A percentile compares a stretch with the other conserved stretches of the same genome.
These are phyloP conservation scores for Colletotrichum sp. DNA, from an alignment of 2,329 filamentous ascomycete genomes.

Conservation along the genomic window DNA sequence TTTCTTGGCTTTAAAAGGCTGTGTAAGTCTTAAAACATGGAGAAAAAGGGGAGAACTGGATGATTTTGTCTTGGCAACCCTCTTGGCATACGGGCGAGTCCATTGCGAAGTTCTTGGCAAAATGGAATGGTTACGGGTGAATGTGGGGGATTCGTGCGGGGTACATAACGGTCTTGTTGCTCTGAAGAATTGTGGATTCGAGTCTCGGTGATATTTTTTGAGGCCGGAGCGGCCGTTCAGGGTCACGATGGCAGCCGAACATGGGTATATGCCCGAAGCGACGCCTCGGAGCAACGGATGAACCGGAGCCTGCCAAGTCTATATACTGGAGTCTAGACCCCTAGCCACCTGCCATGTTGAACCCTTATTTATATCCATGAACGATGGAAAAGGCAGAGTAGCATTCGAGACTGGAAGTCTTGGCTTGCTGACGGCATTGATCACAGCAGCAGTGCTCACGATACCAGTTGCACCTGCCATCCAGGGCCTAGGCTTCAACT, in stretches of 20 bases:
- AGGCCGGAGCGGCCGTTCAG: not conserved
- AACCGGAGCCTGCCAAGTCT: not conserved
- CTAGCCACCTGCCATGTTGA: not conserved
- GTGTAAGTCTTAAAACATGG: not conserved
- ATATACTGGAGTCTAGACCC: not conserved
- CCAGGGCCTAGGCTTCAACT: not conserved
- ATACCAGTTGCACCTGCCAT: not conserved
- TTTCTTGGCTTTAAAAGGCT: constrained; percentile 3
- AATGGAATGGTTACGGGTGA: not conserved
- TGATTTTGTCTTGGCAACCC: not conserved
- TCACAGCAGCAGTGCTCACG: not conserved
- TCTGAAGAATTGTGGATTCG: not conserved
- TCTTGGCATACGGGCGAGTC: not conserved
- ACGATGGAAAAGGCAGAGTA: not conserved
- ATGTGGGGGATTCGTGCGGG: constrained; percentile 8
- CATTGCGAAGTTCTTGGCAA: not conserved
- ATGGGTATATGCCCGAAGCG: not conserved
- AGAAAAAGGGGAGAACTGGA: not conserved
- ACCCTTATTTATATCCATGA: not conserved
- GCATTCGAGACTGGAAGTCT: not conserved
- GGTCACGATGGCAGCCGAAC: not conserved
- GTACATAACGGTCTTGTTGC: not conserved
- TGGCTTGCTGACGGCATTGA: not conserved
- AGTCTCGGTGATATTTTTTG: not conserved
- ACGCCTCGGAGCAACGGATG: not conserved